Conservation (phyloP, 495 filamentous ascomycete genomes). For the Hypoxylon trugodes region DNA sequence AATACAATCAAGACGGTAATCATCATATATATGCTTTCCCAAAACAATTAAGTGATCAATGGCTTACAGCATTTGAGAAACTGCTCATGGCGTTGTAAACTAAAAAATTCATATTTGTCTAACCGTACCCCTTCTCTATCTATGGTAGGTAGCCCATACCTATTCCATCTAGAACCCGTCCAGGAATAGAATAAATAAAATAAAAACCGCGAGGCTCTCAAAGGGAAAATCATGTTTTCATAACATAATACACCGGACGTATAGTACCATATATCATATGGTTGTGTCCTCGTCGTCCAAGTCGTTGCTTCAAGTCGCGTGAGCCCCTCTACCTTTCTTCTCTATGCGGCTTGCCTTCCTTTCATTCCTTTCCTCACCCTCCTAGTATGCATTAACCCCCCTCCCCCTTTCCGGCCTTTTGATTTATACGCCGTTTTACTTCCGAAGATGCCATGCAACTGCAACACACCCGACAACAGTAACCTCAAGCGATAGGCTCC, state of each 20-base stretch:
- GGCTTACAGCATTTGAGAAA: not conserved
- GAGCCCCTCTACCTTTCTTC: slow-evolving; percentile 18
- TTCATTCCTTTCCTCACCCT: not conserved
- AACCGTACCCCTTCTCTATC: slow-evolving; percentile 10
- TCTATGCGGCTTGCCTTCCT: slow-evolving; percentile 9
- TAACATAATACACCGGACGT: slow-evolving; percentile 17
- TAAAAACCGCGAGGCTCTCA: slow-evolving; percentile 6
- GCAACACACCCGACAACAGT: not conserved
- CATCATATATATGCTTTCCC: slow-evolving; percentile 9
- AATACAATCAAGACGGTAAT: slow-evolving; percentile 23
- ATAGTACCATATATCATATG: not conserved
- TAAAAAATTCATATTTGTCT: slow-evolving; percentile 21
- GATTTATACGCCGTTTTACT: slow-evolving; percentile 24
- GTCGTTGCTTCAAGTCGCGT: slow-evolving; percentile 10
- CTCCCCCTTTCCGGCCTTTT: not conserved
- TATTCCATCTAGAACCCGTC: slow-evolving; percentile 6
- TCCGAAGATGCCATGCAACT: slow-evolving; percentile 12
- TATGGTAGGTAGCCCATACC: slow-evolving; percentile 4
- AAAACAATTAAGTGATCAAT: not conserved
- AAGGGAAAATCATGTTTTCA: slow-evolving; percentile 9
- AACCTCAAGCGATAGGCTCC: not conserved
- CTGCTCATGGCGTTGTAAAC: not conserved
- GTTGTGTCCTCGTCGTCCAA: slow-evolving; percentile 8
- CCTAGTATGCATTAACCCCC: slow-evolving; percentile 22
- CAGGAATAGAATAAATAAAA: not conserved